Percentiles rank a stretch among this genome's conserved stretches.
Evolutionary conservation across 2,329 filamentous ascomycete genomes (phyloP).

Genomic region (Ophiostoma tasmaniense): DNA sequence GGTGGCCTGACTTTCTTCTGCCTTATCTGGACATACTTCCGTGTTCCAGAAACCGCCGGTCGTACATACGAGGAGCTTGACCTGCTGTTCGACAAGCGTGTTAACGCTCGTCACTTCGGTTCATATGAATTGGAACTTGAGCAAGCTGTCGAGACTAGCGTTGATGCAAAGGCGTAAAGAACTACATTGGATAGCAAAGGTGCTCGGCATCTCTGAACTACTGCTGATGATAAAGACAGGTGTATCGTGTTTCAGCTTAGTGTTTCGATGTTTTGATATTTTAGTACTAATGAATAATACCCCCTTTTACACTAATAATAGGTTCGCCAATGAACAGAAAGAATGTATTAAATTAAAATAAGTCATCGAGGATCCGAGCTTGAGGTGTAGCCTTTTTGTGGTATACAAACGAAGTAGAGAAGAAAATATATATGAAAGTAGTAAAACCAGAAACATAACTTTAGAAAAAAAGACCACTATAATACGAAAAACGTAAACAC

Average conservation of each 20-base stretch:
- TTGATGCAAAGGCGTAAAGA: background rate
- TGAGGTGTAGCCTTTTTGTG: background rate
- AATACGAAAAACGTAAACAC: background rate
- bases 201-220: background rate
- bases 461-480: background rate
- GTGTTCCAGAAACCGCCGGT: constrained; percentile 46
- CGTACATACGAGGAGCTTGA: constrained; percentile 49
- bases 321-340: background rate
- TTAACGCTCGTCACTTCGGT: background rate
- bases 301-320: background rate
- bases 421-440: background rate
- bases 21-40: constrained; percentile 43
- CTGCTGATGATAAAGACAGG: background rate
- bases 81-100: constrained; percentile 36
- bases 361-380: background rate
- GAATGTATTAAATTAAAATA: background rate
- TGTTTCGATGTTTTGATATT: background rate
- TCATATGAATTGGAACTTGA: background rate
- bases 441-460: background rate
- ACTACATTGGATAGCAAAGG: too few species aligned
- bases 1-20: constrained; percentile 38
- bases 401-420: background rate
- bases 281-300: background rate
- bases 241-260: background rate
- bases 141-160: background rate